phyloP scores from a whole-genome alignment of 192 early-diverging fungal genomes.

The Phlyctochytrium bullatum region DNA sequence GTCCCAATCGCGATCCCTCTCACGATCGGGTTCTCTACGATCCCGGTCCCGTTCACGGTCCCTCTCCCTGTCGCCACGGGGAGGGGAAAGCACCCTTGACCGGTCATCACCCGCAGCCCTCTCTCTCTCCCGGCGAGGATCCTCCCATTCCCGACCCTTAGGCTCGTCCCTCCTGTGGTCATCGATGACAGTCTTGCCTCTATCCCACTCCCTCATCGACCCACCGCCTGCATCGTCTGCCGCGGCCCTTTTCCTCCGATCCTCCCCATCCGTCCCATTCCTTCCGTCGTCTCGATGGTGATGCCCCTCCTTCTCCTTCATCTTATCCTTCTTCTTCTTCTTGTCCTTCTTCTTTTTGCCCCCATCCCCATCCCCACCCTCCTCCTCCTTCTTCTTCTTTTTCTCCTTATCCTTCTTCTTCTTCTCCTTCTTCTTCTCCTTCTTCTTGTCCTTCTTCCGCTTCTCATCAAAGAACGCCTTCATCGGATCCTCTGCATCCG shows the following conservation, averaged over 20 bases:
- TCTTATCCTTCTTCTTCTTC: slow-evolving; percentile 9
- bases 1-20: neutral
- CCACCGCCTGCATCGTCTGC: neutral
- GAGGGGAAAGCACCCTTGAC: too few relatives aligned
- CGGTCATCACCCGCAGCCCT: too few relatives aligned
- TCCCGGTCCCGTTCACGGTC: neutral
- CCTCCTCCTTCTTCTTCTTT: slow-evolving; percentile 34
- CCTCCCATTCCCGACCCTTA: neutral
- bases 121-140: too few relatives aligned
- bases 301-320: slow-evolving; percentile 4
- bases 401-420: slow-evolving; percentile 36
- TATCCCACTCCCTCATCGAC: neutral
- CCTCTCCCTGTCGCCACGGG: too few relatives aligned
- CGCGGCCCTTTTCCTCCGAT: neutral
- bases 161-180: neutral
- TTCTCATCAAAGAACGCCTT: slow-evolving; percentile 29
- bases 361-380: slow-evolving; percentile 11
- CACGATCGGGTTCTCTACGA: neutral
- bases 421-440: slow-evolving; percentile 21
- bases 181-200: too few relatives aligned
- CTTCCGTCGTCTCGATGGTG: neutral
- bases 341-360: slow-evolving; percentile 25
- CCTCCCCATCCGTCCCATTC: neutral
- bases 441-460: slow-evolving; percentile 20
- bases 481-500: slow-evolving; percentile 48